A percentile compares a stretch with the other conserved stretches of the same genome.
Evolutionary conservation across 768 basidiomycete genomes (phyloP).

Genomic region (Gyrodon lividus): DNA sequence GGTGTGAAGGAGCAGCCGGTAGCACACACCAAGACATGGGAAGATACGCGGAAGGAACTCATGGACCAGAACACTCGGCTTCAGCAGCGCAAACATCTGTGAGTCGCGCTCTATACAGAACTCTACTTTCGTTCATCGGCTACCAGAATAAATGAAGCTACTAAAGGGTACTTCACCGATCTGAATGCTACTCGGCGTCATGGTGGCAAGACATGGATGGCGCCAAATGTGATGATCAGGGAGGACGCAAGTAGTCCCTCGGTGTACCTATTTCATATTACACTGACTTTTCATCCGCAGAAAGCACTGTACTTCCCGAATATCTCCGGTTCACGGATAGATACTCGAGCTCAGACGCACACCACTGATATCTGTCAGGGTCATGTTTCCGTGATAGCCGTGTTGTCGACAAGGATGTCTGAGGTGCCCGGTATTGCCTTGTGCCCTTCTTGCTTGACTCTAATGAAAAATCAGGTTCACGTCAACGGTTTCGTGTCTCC

Average conservation of each 20-base stretch:
- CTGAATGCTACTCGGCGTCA: constrained; percentile 74
- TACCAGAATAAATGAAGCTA: constrained; percentile 56
- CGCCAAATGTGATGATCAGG: constrained; percentile 82
- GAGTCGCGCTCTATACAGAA: constrained; percentile 12
- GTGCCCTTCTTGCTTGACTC: neutral
- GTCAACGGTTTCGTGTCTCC: constrained; percentile 65
- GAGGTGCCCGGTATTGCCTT: constrained; percentile 51
- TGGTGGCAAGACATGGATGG: constrained; percentile 95
- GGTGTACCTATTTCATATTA: neutral
- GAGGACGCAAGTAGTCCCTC: constrained; percentile 68
- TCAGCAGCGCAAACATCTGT: constrained; percentile 66
- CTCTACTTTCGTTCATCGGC: neutral
- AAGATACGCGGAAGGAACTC: constrained; percentile 63
- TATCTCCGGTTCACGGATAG: constrained; percentile 69
- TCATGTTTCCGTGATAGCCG: constrained; percentile 74
- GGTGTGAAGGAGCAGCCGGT: constrained; percentile 74
- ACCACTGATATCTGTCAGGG: constrained; percentile 78
- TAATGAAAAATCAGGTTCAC: constrained; percentile 57
- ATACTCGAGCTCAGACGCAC: constrained; percentile 53
- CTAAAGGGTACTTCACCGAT: constrained; percentile 88
- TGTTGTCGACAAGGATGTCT: constrained; percentile 85
- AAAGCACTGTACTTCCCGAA: constrained; percentile 92
- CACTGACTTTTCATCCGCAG: constrained; percentile 39
- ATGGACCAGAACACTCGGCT: constrained; percentile 70
- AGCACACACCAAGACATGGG: constrained; percentile 54